Evolutionary conservation across 345 rosid genomes (phyloP), one percentile per base, ranked within the genome.

Genomic region (Dipteronia sinensis): DNA sequence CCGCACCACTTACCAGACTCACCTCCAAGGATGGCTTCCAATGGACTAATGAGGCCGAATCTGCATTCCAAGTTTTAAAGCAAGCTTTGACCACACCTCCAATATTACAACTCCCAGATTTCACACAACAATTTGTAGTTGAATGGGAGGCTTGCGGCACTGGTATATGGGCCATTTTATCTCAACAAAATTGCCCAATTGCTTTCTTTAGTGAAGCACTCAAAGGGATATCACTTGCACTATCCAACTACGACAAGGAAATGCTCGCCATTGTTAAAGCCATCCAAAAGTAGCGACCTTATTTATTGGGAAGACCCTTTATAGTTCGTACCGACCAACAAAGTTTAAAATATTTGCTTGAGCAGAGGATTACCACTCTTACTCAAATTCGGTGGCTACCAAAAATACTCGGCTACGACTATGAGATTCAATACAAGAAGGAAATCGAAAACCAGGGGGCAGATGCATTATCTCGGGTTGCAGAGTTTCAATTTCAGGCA

Each of bases 221-320:
- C 3, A 40, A 42, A 16, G 56, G 23, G 47, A 15, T 59, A 22
- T 0, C 55, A 0, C 22, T 69, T 2, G 23, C 29, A 42, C 7
- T 55, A 7, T 58, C 76, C 7, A 72, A 27, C 2, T 72, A 72
- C 17, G 76, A 72, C 1, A 72, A 72, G 66, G 66, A 72, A 31
- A 27, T 72, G 13, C 7, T 72, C 7, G 51, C 22, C 10, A 56
- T 56, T 56, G 61, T 19, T 15, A 56, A 56, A 56, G 61, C 61
- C 1, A 7, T 56, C 9, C 1, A 9, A 1, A 56, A 56, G 6
- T 56, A 10, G 61, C 6, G 61, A 1, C 61, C 61, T 1, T 56
- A 56, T 5, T 20, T 56, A 1, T 8, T 19, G 5, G 61, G 23
- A 15, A 20, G 22, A 56, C 61, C 61, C 0, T 56, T 56, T 17